Percentiles rank a stretch among this genome's conserved stretches.
These are phyloP conservation scores for Didymella pinodella DNA, from an alignment of 2,329 filamentous ascomycete species.

Conservation along the genomic window DNA sequence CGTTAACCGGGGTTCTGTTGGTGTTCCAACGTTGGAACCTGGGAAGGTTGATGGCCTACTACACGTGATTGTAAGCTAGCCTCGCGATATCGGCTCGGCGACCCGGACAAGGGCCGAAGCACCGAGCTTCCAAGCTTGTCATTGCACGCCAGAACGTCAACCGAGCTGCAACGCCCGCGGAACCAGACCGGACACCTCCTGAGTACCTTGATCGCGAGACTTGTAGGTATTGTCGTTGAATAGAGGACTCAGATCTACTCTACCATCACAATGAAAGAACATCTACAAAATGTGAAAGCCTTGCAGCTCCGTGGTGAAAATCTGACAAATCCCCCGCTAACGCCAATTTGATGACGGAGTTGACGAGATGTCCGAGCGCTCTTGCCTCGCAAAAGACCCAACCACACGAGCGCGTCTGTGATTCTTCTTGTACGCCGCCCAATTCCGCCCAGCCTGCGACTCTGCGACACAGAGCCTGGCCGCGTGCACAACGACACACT, in stretches of 20 bases:
- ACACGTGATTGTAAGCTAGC: neutral
- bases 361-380: slow-evolving; percentile 18
- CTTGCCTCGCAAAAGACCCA: slow-evolving; percentile 19
- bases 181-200: neutral
- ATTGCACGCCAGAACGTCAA: slow-evolving; percentile 1
- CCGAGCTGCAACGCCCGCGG: neutral
- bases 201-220: neutral
- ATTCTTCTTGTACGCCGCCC: slow-evolving; percentile 15
- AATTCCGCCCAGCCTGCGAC: slow-evolving; percentile 24
- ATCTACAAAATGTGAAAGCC: neutral
- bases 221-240: neutral
- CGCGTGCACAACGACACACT: slow-evolving; percentile 28
- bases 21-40: neutral
- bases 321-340: slow-evolving; percentile 15
- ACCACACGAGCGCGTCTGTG: slow-evolving; percentile 8
- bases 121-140: slow-evolving; percentile 6
- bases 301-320: slow-evolving; percentile 12
- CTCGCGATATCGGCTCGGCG: neutral
- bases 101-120: neutral
- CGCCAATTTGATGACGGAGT: slow-evolving; percentile 16
- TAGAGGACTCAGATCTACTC: neutral
- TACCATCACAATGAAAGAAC: neutral
- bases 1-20: neutral
- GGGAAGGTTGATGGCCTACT: neutral
- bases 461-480: slow-evolving; percentile 40